Conservation (phyloP, 805 yeast genomes). For the Starmerella tilneyi region DNA sequence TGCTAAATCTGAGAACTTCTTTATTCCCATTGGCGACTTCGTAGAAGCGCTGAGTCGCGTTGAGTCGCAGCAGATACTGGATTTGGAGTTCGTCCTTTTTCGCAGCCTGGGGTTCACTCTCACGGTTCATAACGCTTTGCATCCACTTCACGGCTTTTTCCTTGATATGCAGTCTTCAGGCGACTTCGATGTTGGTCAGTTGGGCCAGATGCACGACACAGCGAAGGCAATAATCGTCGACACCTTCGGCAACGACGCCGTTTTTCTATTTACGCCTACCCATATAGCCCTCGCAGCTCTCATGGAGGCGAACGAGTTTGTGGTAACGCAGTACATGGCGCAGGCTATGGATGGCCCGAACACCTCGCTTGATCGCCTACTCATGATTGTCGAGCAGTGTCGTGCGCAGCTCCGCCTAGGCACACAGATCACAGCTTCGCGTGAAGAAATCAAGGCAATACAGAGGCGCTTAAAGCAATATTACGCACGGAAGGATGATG, state of each 20-base stretch:
- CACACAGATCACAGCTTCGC: conserved; percentile 12
- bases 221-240: conserved; percentile 58
- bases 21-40: conserved; percentile 74
- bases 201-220: conserved; percentile 60
- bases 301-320: conserved; percentile 51
- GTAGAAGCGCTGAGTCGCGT: conserved; percentile 56
- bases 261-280: conserved; percentile 79
- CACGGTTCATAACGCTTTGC: conserved; percentile 76
- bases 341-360: conserved; percentile 40
- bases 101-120: conserved; percentile 70
- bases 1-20: conserved; percentile 84
- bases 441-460: conserved; percentile 31
- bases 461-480: conserved; percentile 30
- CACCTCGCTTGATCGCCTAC: conserved; percentile 22
- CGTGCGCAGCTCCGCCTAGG: conserved; percentile 22
- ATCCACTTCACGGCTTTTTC: conserved; percentile 89
- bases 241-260: conserved; percentile 64
- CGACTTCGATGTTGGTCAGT: conserved; percentile 35
- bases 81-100: conserved; percentile 67
- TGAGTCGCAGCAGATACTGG: conserved; percentile 46
- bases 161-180: conserved; percentile 69
- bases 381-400: conserved; percentile 27
- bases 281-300: conserved; percentile 88
- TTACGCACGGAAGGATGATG: conserved; percentile 8
- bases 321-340: conserved; percentile 56